Evolutionary conservation across 352 stramenopile species (phyloP).

Genomic region (Detonula confervacea): DNA sequence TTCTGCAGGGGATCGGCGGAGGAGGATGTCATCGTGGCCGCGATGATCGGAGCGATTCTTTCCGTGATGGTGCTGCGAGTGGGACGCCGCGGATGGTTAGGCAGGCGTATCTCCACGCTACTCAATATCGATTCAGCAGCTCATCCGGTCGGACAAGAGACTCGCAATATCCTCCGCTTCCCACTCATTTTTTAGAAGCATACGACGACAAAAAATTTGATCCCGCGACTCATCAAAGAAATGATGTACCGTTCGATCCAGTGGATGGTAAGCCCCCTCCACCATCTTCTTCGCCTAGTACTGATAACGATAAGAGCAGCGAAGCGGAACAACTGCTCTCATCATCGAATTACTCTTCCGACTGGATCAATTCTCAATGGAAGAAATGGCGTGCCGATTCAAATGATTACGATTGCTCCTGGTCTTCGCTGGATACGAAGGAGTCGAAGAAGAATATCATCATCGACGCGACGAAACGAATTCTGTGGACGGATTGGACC

Average conservation of each 20-base stretch:
- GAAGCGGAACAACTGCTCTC: too few relatives aligned
- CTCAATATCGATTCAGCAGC: not conserved
- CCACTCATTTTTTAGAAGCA: slow-evolving; percentile 45
- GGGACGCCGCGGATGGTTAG: too few relatives aligned
- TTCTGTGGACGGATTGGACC: slow-evolving; percentile 69
- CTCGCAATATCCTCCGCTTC: slow-evolving; percentile 11
- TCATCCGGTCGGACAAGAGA: not conserved
- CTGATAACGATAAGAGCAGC: slow-evolving; percentile 5
- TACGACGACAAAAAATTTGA: slow-evolving; percentile 53
- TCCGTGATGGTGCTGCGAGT: too few relatives aligned
- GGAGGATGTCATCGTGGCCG: too few relatives aligned
- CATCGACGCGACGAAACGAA: slow-evolving; percentile 41
- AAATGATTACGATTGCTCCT: slow-evolving; percentile 48
- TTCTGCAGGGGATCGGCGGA: too few relatives aligned
- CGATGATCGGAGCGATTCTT: too few relatives aligned
- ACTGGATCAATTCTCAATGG: slow-evolving; percentile 51
- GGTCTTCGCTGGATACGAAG: slow-evolving; percentile 15
- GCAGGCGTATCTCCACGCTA: not conserved
- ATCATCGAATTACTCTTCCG: slow-evolving; percentile 11
- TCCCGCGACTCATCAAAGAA: slow-evolving; percentile 64
- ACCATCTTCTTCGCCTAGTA: slow-evolving; percentile 1
- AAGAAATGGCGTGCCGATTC: slow-evolving; percentile 46
- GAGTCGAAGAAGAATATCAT: slow-evolving; percentile 7
- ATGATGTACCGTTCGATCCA: slow-evolving; percentile 67
- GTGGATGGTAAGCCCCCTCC: slow-evolving; percentile 57